A percentile compares a stretch with the other conserved stretches of the same genome.
phyloP scores from a whole-genome alignment of 805 yeast species.

The Saccharomycodes ludwigii region DNA sequence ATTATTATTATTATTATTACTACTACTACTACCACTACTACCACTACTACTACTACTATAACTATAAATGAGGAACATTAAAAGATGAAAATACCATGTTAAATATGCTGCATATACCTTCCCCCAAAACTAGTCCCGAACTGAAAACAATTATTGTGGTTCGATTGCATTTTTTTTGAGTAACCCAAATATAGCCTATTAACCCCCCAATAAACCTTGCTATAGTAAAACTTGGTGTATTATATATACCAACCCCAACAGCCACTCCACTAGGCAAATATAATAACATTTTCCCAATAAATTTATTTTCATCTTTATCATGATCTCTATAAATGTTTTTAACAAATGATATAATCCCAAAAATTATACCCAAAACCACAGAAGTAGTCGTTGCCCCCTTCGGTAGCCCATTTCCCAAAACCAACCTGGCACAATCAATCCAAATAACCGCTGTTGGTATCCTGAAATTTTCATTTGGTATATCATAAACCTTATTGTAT shows the following conservation, averaged over 20 bases:
- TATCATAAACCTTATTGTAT: constrained; percentile 70
- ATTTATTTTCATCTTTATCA: constrained; percentile 25
- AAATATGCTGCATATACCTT: constrained; percentile 76
- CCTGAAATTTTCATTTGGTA: constrained; percentile 72
- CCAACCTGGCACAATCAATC: constrained; percentile 91
- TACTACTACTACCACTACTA: background rate
- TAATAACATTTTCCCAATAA: constrained; percentile 23
- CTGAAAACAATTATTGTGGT: constrained; percentile 78
- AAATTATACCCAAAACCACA: constrained; percentile 47
- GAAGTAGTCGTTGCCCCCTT: constrained; percentile 56
- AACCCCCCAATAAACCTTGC: constrained; percentile 90
- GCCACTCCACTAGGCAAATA: constrained; percentile 92
- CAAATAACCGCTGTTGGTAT: constrained; percentile 94
- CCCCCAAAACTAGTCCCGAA: constrained; percentile 88
- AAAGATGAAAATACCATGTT: constrained; percentile 68
- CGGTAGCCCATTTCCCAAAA: constrained; percentile 85
- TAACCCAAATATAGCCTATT: constrained; percentile 46
- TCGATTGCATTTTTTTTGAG: constrained; percentile 27
- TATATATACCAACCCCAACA: constrained; percentile 92
- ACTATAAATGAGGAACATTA: constrained; percentile 45
- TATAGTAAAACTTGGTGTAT: constrained; percentile 83
- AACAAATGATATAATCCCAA: constrained; percentile 56
- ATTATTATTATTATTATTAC: background rate
- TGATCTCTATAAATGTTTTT: constrained; percentile 41
- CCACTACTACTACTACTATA: no score